Evolutionary conservation across 768 basidiomycete genomes (phyloP), one percentile per base, ranked within the genome.

Genomic region (Hygrocybe coccinea): DNA sequence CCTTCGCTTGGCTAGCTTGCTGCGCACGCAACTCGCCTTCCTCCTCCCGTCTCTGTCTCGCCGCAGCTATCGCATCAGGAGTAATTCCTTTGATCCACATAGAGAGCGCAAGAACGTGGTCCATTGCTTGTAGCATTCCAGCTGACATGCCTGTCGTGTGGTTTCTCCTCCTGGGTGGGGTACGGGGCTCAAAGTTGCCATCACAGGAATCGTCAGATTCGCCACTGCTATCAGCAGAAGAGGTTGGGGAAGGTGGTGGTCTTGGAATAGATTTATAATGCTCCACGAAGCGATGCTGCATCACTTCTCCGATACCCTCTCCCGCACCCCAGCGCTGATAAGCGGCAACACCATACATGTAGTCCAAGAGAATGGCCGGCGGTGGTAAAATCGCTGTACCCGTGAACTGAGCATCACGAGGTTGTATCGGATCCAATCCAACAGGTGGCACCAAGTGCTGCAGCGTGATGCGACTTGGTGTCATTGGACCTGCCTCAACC

Each of bases 21-120:
- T 43, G 51, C 51, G 12, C 51, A 21, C 51, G 19, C 17, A 52
- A 52, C 51, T 52, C 15, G 17, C 10, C 19, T 36, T 37, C 51
- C 51, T 52, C 37, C 25, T 52, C 51, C 24, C 34, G 36, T 19
- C 38, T 52, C 51, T 52, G 51, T 25, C 37, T n/a, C 38, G 41
- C 36, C 24, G 51, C 51, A n/a, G 51, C 51, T n/a, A 37, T 52
- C 15, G 54, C 29, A 15, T 55, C 21, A 29, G 54, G 57, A 56
- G 54, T 58, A 39, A 35, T 58, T 46, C 57, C 57, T 12, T 58
- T 58, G 43, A 58, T 8, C 14, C 24, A 38, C 57, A 58, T 58
- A n/a, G 45, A 47, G 22, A 58, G 45, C 17, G 19, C 17, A 55
- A 35, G 36, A 35, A 58, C 39, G 44, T 19, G 4, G 25, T 58